Base-by-base conservation (phyloP, 202 grass and related monocot genomes). In the Hordeum pubiflorum region DNA sequence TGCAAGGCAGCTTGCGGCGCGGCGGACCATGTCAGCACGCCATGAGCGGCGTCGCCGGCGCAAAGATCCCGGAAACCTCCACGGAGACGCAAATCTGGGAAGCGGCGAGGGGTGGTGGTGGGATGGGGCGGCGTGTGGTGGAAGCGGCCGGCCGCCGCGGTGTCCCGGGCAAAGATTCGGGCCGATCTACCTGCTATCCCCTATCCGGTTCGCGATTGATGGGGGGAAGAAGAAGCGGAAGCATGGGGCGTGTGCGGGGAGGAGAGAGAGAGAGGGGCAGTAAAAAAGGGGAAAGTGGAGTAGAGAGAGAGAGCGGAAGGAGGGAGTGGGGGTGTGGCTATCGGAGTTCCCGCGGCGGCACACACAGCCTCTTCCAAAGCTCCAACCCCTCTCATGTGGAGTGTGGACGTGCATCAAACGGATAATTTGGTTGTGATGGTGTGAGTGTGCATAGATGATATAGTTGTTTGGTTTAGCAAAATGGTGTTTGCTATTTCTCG, bases 271-370 rank as follows among this genome's bases (percentile, higher is more conserved):
- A 58, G 40, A 43, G 9, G 26, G 39, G 46, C 79, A 34, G 79
- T 89, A 86, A 79, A 88, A 73, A 83, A 82, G 24, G 78, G 73
- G 66, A 60, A 86, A 74, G 78, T 74, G 43, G 67, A 11, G 65
- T 46, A 48, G 77, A 63, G 82, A 56, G 70, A 70, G 18, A 60
- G 15, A 5, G 12, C 31, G 43, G 22, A 44, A 63, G 55, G 61
- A 6, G 33, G 32, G 32, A 33, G 32, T 37, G 36, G 48, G 48
- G 48, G 48, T 7, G 48, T 54, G 48, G 6, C 41, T 54, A 52
- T 18, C 48, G 48, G 48, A 18, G 15, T 52, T 52, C 48, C 18
- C 48, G 46, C 46, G 14, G 46, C 46, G 46, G 15, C 46, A 50
- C 46, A 39, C 37, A 43, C 41, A 3, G 12, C 13, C 43, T 4